Conservation (phyloP, 2,329 filamentous ascomycete genomes). For the Colletotrichum lindemuthianum region DNA sequence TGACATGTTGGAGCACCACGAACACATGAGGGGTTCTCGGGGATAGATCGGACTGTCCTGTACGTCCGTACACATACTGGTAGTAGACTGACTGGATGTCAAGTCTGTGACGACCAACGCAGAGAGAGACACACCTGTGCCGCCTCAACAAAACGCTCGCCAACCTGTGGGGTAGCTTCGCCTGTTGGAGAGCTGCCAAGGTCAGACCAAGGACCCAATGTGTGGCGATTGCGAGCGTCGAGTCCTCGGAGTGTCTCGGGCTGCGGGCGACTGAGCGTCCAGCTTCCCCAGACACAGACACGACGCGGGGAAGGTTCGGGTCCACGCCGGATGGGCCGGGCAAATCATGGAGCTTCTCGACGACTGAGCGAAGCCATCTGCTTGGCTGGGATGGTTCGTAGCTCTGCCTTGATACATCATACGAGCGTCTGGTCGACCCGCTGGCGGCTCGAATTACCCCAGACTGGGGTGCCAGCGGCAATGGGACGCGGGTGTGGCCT, state of each 20-base stretch:
- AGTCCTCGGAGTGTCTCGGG: too few relatives aligned
- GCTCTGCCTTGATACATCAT: constrained; percentile 6
- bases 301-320: too few relatives aligned
- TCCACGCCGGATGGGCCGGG: neutral
- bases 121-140: neutral
- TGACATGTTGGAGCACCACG: constrained; percentile 6
- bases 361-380: neutral
- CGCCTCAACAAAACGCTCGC: constrained; percentile 19
- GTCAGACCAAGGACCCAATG: neutral
- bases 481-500: neutral
- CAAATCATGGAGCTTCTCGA: constrained; percentile 19
- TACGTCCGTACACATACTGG: neutral
- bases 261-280: neutral
- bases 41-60: constrained; percentile 24
- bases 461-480: constrained; percentile 8
- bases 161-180: neutral
- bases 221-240: too few relatives aligned
- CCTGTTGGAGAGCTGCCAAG: constrained; percentile 9
- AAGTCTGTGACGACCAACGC: neutral
- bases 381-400: neutral
- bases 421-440: constrained; percentile 7
- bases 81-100: neutral
- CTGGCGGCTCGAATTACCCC: constrained; percentile 33
- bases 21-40: constrained; percentile 22
- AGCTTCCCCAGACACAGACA: neutral